Evolutionary conservation across 2,329 filamentous ascomycete genomes (phyloP), one percentile per base, ranked within the genome.

Genomic region (Drechslerella coelobrocha): DNA sequence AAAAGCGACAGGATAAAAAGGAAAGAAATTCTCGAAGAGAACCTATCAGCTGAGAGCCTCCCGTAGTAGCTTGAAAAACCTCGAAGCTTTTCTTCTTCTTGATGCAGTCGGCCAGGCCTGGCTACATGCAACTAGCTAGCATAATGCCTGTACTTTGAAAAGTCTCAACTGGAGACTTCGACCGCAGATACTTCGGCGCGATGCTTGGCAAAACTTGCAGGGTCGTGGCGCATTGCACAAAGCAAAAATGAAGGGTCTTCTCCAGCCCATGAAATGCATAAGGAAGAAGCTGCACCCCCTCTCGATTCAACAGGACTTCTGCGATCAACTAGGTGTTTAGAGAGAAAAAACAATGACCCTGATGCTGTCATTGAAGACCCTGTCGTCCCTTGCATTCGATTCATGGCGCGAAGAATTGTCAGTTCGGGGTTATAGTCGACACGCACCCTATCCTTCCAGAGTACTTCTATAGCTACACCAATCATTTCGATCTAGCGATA

Each of bases 311-410:
- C 24, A 52, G 37, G 24, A 39, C 31, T 45, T 52, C 43, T 17
- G 41, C 27, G 48, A 39, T 50, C 62, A 41, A 55, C 27, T 31
- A 10, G 34, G 21, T 26, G 47, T 56, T n/a, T n/a, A n/a, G n/a
- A n/a, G n/a, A 56, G 52, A 51, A 62, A 39, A 21, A 39, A 69
- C 41, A 57, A 54, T 69, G 65, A 55, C 37, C 31, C 61, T 52
- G 57, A 69, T 69, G 65, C 39, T 69, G 65, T 69, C 65, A 69
- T 69, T 29, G 52, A 57, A 52, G 43, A 50, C 52, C 23, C n/a
- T n/a, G n/a, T 27, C 23, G 56, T 62, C 53, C 65, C 57, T 69
- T 59, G 57, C 65, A 62, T 62, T 62, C 47, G 54, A 51, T 59
- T 54, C 57, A 55, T 51, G 51, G 43, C 24, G 23, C 56, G 57